Evolutionary conservation across 106 monocot species (phyloP).

Genomic region (Dendrobium huoshanense): DNA sequence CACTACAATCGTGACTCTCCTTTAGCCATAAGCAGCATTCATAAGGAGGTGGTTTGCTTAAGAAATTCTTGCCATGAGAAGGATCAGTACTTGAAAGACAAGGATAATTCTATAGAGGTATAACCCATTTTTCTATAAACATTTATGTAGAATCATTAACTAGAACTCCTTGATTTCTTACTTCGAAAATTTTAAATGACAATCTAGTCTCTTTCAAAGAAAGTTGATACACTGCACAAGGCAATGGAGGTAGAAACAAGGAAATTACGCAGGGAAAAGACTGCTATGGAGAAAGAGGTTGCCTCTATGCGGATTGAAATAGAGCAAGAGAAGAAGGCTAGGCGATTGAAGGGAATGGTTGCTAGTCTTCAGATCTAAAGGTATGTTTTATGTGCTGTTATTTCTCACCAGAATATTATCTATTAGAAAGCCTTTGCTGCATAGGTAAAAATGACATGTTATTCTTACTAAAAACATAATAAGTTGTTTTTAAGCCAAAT

Average conservation of each 20-base stretch:
- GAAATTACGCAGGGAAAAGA: conserved; percentile 67
- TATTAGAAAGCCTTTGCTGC: not conserved
- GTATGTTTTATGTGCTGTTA: conserved; percentile 3
- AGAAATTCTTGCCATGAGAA: conserved; percentile 68
- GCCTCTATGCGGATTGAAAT: conserved; percentile 40
- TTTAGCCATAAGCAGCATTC: too few species aligned
- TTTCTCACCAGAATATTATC: not conserved
- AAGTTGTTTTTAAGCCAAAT: not conserved
- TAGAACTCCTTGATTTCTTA: not conserved
- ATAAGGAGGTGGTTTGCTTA: conserved; percentile 69
- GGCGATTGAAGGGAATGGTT: conserved; percentile 33
- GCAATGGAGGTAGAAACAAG: conserved; percentile 80
- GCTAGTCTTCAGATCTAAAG: conserved; percentile 22
- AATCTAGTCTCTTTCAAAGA: conserved; percentile 59
- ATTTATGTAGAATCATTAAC: not conserved
- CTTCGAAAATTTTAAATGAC: not conserved
- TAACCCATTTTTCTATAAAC: not conserved
- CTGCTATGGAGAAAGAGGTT: conserved; percentile 54
- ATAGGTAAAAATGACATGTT: not conserved
- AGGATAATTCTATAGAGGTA: conserved; percentile 77
- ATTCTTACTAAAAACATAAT: not conserved
- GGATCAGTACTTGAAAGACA: conserved; percentile 71
- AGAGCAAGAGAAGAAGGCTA: conserved; percentile 51
- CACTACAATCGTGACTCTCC: too few species aligned
- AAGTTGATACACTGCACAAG: conserved; percentile 59